phyloP scores from a whole-genome alignment of 164 flowering plant species.

The Saururus chinensis region DNA sequence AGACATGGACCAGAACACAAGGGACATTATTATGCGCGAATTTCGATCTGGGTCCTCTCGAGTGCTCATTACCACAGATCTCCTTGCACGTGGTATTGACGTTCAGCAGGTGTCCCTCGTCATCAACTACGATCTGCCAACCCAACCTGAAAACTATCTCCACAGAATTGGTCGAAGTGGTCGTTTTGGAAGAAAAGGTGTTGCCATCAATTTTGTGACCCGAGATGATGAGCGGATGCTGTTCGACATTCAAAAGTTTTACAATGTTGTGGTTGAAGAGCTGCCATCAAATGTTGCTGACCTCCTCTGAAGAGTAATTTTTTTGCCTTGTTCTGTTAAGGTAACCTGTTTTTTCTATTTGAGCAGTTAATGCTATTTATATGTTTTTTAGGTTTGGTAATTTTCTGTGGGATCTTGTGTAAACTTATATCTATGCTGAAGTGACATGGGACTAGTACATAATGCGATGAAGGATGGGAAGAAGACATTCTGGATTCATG shows the following conservation, averaged over 20 bases:
- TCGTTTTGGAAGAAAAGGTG: conserved; percentile 83
- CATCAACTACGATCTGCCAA: conserved; percentile 74
- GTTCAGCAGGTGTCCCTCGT: conserved; percentile 88
- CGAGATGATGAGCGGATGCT: conserved; percentile 76
- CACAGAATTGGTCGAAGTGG: conserved; percentile 91
- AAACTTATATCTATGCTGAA: too few species aligned
- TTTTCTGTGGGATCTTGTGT: too few species aligned
- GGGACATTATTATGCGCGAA: conserved; percentile 82
- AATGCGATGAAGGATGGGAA: too few species aligned
- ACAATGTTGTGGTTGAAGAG: conserved; percentile 68
- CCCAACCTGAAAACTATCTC: conserved; percentile 84
- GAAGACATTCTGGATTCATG: too few species aligned
- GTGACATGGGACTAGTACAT: too few species aligned
- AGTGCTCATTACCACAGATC: conserved; percentile 78
- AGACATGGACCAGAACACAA: conserved; percentile 85
- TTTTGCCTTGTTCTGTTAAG: too few species aligned
- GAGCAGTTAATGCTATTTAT: too few species aligned
- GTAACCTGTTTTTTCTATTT: too few species aligned
- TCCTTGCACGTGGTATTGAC: conserved; percentile 83
- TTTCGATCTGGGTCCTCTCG: conserved; percentile 84
- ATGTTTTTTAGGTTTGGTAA: too few species aligned
- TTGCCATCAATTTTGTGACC: conserved; percentile 75
- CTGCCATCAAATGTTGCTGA: conserved; percentile 72
- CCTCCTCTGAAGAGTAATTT: conserved; percentile 34
- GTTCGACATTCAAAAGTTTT: conserved; percentile 67